Percentiles rank a stretch among this genome's conserved stretches.
Conservation (phyloP, 208 protist species). For the Leishmania aethiopica region DNA sequence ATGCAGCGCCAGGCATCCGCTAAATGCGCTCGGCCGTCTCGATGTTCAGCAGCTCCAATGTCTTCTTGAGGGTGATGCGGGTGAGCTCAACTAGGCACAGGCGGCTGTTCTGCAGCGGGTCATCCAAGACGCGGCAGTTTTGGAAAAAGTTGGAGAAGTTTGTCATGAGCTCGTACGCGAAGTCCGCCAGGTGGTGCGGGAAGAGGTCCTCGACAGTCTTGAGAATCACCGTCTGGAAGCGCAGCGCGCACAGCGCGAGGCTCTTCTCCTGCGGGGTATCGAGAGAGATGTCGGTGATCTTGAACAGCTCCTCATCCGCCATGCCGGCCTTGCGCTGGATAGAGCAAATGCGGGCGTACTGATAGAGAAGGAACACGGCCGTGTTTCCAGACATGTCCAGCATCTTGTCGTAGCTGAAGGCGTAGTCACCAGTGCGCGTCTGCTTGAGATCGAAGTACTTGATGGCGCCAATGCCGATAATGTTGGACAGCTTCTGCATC, state of each 20-base stretch:
- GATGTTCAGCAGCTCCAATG: conserved; percentile 94
- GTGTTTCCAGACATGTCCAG: conserved; percentile 97
- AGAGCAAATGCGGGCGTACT: conserved; percentile 96
- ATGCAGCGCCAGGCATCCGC: not conserved
- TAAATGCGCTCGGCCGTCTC: conserved; percentile 85
- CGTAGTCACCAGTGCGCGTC: conserved; percentile 94
- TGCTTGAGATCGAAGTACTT: conserved; percentile 98
- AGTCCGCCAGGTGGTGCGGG: conserved; percentile 95
- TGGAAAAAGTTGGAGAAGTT: conserved; percentile 97
- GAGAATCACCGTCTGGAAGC: conserved; percentile 89
- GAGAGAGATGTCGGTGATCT: conserved; percentile 66
- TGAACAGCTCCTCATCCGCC: conserved; percentile 54
- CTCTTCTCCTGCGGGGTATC: conserved; percentile 84
- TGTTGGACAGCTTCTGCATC: conserved; percentile 80
- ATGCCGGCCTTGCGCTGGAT: conserved; percentile 93
- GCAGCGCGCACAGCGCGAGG: conserved; percentile 82
- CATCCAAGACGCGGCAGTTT: conserved; percentile 89
- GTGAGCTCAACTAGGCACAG: conserved; percentile 93
- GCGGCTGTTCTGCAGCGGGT: conserved; percentile 82
- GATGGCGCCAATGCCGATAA: conserved; percentile 95
- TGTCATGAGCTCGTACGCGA: conserved; percentile 94
- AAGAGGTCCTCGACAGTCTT: conserved; percentile 92
- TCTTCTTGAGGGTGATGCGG: conserved; percentile 87
- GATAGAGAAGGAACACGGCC: conserved; percentile 97
- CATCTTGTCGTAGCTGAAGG: conserved; percentile 97